Conservation (phyloP, 805 yeast genomes). For the Phaffomyces antillensis region DNA sequence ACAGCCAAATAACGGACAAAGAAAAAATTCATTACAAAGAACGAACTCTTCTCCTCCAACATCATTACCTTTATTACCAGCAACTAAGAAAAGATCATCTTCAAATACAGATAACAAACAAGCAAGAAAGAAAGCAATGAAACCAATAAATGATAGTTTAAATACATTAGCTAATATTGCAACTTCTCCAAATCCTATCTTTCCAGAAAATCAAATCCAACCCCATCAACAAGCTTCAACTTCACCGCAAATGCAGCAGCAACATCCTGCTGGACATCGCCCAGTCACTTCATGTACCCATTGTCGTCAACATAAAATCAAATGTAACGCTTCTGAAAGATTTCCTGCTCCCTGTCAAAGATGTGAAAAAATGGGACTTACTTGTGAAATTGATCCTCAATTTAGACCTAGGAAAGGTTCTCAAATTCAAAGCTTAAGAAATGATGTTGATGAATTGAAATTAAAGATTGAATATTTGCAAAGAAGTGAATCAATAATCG, state of each 20-base stretch:
- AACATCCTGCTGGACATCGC: constrained; percentile 51
- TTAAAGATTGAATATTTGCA: constrained; percentile 61
- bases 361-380: constrained; percentile 71
- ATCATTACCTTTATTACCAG: constrained; percentile 10
- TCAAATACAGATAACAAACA: constrained; percentile 1
- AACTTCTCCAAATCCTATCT: constrained; percentile 2
- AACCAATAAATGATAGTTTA: constrained; percentile 4
- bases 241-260: constrained; percentile 1
- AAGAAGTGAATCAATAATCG: constrained; percentile 59
- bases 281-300: constrained; percentile 93
- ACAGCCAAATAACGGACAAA: constrained; percentile 1
- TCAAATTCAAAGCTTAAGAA: constrained; percentile 75
- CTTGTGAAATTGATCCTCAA: constrained; percentile 86
- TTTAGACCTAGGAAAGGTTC: constrained; percentile 90
- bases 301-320: constrained; percentile 90
- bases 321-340: constrained; percentile 82
- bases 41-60: background rate
- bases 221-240: background rate
- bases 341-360: constrained; percentile 78
- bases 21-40: constrained; percentile 1
- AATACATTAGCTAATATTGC: constrained; percentile 12
- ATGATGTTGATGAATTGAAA: constrained; percentile 77
- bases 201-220: background rate
- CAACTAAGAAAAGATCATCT: constrained; percentile 12
- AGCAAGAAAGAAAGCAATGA: constrained; percentile 4